Evolutionary conservation across 2,329 filamentous ascomycete species (phyloP), one percentile per base, ranked within the genome.

Genomic region (Lasiodiplodia citricola): DNA sequence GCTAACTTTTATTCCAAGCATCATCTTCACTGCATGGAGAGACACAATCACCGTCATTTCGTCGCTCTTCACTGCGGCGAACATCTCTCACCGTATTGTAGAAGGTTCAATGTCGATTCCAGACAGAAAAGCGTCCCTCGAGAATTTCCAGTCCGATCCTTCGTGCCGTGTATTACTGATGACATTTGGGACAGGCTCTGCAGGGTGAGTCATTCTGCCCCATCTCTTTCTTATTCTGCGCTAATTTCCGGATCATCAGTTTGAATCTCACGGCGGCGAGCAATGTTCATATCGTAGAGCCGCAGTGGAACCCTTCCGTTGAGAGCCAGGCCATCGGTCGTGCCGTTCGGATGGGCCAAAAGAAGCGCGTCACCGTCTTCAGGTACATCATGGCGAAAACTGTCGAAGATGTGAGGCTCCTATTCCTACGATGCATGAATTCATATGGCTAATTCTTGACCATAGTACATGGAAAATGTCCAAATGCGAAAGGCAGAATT

Each of bases 251-350:
- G 21, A 4, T 6, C 16, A 23, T 0, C 6, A 62, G 23, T 18
- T 18, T 56, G 52, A 72, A 74, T 51, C 70, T 75, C 21, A 67
- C 73, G 0, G 68, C 71, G 7, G 75, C 71, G 2, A 72, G 62
- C 23, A 70, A 67, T 7, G 70, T 72, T 18, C 71, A 74, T 55
- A 69, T 78, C 6, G 10, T 77, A 7, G 74, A 77, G 52, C 76
- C 75, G 25, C 75, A 77, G 52, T 76, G 75, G 74, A 77, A 76
- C 56, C 74, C 76, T 13, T 74, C 73, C 13, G 71, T 76, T 11
- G 75, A 76, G 65, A 70, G 69, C 3, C 75, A 78, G 56, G 75
- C 75, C 21, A 70, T 78, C 2, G 72, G 68, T n/a, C 70, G 75
- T 5, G 68, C 72, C 0, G 66, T 73, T 21, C 68, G 75, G 47